Evolutionary conservation across 2,329 filamentous ascomycete genomes (phyloP).

Genomic region (Trichoderma harzianum): DNA sequence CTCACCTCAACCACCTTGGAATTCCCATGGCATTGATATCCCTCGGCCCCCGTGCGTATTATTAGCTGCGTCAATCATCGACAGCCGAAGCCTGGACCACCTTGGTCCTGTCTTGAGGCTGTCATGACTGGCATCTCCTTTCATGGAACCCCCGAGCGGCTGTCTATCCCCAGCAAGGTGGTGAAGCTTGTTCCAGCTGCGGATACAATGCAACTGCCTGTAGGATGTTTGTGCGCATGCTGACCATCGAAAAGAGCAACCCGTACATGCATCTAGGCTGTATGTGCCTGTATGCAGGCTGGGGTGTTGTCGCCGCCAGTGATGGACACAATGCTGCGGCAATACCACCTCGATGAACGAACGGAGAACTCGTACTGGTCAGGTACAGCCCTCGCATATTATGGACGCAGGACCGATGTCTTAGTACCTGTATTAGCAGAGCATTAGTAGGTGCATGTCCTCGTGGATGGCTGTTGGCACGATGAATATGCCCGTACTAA

Average conservation of each 20-base stretch:
- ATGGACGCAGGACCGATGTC: neutral
- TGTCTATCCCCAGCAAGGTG: neutral
- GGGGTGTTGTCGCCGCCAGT: neutral
- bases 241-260: neutral
- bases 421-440: neutral
- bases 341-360: neutral
- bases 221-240: neutral
- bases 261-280: neutral
- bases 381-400: neutral
- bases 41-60: neutral
- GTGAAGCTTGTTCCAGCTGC: neutral
- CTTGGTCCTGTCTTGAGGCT: neutral
- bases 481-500: neutral
- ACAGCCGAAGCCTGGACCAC: slow-evolving; percentile 8
- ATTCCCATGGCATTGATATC: neutral
- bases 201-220: neutral
- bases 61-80: slow-evolving; percentile 7
- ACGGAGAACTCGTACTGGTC: neutral
- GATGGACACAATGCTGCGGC: neutral
- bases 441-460: neutral
- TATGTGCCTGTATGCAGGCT: neutral
- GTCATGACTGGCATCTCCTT: slow-evolving; percentile 10
- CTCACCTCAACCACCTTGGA: neutral
- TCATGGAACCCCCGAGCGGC: slow-evolving; percentile 8
- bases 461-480: neutral